Evolutionary conservation across 495 filamentous ascomycete species (phyloP).

Genomic region (Hypoxylon lienhwacheense): DNA sequence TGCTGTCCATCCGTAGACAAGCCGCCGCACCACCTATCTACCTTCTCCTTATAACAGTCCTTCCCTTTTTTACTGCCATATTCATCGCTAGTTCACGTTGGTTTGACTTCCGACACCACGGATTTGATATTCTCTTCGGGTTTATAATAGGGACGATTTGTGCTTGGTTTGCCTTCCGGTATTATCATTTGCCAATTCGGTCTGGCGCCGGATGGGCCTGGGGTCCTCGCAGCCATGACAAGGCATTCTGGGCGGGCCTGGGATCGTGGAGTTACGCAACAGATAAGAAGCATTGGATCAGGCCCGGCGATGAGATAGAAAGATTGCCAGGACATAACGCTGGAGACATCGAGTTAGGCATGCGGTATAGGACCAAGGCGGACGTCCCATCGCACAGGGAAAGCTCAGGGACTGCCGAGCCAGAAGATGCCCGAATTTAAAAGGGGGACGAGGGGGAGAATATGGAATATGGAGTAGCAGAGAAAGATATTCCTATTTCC

Average conservation of each 20-base stretch:
- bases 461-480: slow-evolving; percentile 6
- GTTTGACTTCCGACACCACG: slow-evolving; percentile 85
- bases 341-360: slow-evolving; percentile 36
- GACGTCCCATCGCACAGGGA: slow-evolving; percentile 17
- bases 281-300: slow-evolving; percentile 41
- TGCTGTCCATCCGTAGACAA: slow-evolving; percentile 57
- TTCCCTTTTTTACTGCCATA: slow-evolving; percentile 59
- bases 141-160: slow-evolving; percentile 61
- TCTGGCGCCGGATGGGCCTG: slow-evolving; percentile 62
- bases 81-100: slow-evolving; percentile 62
- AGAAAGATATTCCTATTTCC: neutral
- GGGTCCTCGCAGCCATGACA: slow-evolving; percentile 55
- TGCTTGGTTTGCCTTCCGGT: slow-evolving; percentile 56
- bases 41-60: slow-evolving; percentile 67
- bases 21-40: slow-evolving; percentile 70
- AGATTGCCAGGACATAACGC: slow-evolving; percentile 19
- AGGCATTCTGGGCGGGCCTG: slow-evolving; percentile 63
- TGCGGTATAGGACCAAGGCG: slow-evolving; percentile 32
- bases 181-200: slow-evolving; percentile 66
- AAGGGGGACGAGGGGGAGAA: no score
- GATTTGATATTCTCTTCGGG: slow-evolving; percentile 84
- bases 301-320: slow-evolving; percentile 44
- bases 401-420: slow-evolving; percentile 14
- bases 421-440: slow-evolving; percentile 5
- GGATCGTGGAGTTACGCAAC: slow-evolving; percentile 58